Percentiles rank a stretch among this genome's conserved stretches.
Evolutionary conservation across 768 basidiomycete genomes (phyloP).

Genomic region (Russula lepida): DNA sequence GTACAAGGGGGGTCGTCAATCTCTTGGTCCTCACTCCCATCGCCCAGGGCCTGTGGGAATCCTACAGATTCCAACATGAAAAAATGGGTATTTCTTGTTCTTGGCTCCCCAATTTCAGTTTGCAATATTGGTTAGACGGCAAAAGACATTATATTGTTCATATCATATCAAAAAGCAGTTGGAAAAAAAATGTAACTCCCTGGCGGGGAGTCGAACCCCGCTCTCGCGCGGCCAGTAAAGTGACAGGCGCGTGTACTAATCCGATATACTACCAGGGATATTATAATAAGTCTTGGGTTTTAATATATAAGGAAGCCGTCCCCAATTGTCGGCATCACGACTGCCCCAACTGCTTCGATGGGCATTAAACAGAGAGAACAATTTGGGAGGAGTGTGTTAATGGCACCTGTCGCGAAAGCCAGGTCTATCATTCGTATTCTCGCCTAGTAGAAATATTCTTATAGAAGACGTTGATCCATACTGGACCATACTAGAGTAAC

Average conservation of each 20-base stretch:
- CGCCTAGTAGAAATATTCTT: no score
- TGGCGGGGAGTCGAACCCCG: conserved; percentile 44
- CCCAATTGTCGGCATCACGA: no score
- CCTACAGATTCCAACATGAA: neutral
- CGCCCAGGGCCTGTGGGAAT: neutral
- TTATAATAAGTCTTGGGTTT: accelerated
- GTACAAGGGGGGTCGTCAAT: neutral
- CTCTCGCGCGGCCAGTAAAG: conserved; percentile 30
- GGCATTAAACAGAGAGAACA: neutral
- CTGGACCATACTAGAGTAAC: no score
- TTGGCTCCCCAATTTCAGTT: neutral
- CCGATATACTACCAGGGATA: conserved; percentile 22
- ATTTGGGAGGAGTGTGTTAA: neutral
- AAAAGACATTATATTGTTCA: no score
- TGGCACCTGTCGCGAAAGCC: neutral
- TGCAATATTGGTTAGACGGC: neutral
- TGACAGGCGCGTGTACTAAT: conserved; percentile 21
- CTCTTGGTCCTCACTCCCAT: neutral
- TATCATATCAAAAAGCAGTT: no score
- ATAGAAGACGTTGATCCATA: no score
- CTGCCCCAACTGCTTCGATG: no score
- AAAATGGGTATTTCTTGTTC: neutral
- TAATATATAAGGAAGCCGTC: neutral
- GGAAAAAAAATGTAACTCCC: conserved; percentile 18
- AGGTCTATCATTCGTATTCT: neutral